These are phyloP conservation scores for Ophiostoma novo-ulmi DNA, from an alignment of 2,329 filamentous ascomycete species.

Conservation along the genomic window DNA sequence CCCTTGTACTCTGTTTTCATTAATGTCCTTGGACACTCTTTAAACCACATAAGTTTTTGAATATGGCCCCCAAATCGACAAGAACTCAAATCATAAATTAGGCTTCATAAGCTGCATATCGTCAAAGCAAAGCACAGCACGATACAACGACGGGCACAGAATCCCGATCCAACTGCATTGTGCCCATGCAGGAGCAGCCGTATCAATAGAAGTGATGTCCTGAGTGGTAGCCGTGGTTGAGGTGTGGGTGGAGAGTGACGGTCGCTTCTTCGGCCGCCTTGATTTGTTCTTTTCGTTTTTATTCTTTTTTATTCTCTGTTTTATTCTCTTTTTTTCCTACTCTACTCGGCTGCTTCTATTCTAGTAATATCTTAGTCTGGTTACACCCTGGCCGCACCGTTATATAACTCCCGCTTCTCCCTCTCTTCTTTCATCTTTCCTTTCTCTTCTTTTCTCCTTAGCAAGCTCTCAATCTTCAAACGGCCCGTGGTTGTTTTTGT, in stretches of 20 bases:
- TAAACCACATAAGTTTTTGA: too few relatives aligned
- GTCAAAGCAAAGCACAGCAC: not conserved
- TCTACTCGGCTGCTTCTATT: not conserved
- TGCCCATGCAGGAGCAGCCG: not conserved
- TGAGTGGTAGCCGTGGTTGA: not conserved
- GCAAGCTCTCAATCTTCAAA: constrained; percentile 58
- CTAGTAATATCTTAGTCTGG: not conserved
- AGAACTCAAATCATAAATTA: not conserved
- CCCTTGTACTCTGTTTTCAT: too few relatives aligned
- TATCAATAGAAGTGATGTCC: not conserved
- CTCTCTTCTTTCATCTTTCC: constrained; percentile 35
- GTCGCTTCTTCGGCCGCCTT: not conserved
- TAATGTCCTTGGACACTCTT: too few relatives aligned
- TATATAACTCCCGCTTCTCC: constrained; percentile 40
- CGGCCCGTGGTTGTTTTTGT: constrained; percentile 50
- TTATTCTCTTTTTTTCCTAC: not conserved
- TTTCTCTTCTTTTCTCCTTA: constrained; percentile 44
- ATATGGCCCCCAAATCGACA: not conserved
- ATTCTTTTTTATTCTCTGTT: constrained; percentile 1
- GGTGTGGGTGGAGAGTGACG: constrained; percentile 12
- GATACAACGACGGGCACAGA: not conserved
- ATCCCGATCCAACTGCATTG: not conserved
- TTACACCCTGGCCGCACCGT: constrained; percentile 32
- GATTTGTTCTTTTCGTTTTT: not conserved
- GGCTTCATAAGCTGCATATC: too few relatives aligned